Evolutionary conservation across 2,329 filamentous ascomycete species (phyloP).

Genomic region (Biscogniauxia marginata): DNA sequence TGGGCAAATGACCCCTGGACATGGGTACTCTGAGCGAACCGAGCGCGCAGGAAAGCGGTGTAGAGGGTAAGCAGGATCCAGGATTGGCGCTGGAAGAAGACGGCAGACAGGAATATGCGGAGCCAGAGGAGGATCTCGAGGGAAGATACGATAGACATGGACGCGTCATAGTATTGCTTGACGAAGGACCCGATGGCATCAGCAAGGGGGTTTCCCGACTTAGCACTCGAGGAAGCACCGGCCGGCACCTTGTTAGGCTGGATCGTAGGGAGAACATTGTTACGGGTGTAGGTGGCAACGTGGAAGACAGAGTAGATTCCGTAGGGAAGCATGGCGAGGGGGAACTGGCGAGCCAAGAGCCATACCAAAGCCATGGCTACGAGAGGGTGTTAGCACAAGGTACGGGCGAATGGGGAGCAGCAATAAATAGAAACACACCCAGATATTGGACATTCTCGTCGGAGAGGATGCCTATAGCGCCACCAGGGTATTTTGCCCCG

Average conservation of each 20-base stretch:
- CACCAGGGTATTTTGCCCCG: slow-evolving; percentile 60
- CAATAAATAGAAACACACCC: slow-evolving; percentile 66
- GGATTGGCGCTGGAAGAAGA: slow-evolving; percentile 86
- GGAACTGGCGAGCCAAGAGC: slow-evolving; percentile 88
- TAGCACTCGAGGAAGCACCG: slow-evolving; percentile 55
- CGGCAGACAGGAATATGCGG: slow-evolving; percentile 74
- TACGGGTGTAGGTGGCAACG: slow-evolving; percentile 92
- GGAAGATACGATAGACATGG: slow-evolving; percentile 87
- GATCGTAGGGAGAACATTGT: slow-evolving; percentile 86
- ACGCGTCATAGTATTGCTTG: slow-evolving; percentile 95
- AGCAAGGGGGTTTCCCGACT: slow-evolving; percentile 62
- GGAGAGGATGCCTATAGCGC: slow-evolving; percentile 64
- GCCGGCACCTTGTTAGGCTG: slow-evolving; percentile 63
- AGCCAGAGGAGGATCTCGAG: slow-evolving; percentile 88
- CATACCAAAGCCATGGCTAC: slow-evolving; percentile 86
- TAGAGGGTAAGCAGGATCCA: slow-evolving; percentile 87
- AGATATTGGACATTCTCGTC: slow-evolving; percentile 99
- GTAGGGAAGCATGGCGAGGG: slow-evolving; percentile 89
- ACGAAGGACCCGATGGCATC: slow-evolving; percentile 90
- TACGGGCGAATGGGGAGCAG: too few relatives aligned
- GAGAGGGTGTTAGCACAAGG: not conserved
- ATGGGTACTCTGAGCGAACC: slow-evolving; percentile 86
- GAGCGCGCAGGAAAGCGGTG: slow-evolving; percentile 87
- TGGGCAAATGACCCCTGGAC: slow-evolving; percentile 80
- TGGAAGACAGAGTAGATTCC: slow-evolving; percentile 98